Base-by-base conservation (phyloP, 176 grass and related monocot species). In the Neostapfia colusana region DNA sequence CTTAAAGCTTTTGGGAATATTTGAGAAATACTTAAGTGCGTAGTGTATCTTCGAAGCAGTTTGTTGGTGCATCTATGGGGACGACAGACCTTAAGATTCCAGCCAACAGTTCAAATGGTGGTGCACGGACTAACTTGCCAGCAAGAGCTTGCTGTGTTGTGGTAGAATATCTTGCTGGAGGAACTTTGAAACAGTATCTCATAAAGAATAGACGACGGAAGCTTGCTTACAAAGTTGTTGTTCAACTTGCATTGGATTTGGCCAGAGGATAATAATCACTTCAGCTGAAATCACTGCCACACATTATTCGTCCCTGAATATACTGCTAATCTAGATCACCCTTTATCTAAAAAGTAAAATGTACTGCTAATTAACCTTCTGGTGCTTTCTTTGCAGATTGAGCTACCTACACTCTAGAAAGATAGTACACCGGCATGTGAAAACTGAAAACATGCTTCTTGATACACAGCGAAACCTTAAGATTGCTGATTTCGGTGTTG, bases 391-490 rank as follows among this genome's bases (percentile, higher is more conserved):
- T 41, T 41, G 7, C 17, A 93, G 95, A 80, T 86, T 98, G 72
- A 92, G 89, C 40, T 98, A 98, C 71, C 91, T 98, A 77, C 95
- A 92, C 70, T 98, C 87, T 0, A 79, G 92, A 60, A 98, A 98
- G 71, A 94, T 94, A 58, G 95, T 94, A 26, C 91, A 98, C 31
- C 85, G 89, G 25, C 87, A 98, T 21, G 91, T 94, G 31, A 13
- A 98, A 98, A 94, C 95, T 69, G 95, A 94, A 69, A 98, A 94
- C 63, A 98, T 98, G 95, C 91, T 98, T 82, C 84, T 98, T 26
- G 91, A 94, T 48, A 92, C 85, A 79, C 77, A 85, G 36, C 89
- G 91, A 80, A 94, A 82, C 13, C 61, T 94, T 10, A 98, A 98
- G 81, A 98, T 98, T 48, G 91, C 95, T 3, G 91, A 98, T 63